phyloP scores from a whole-genome alignment of 768 basidiomycete genomes.

The Xerocomellus chrysenteron region DNA sequence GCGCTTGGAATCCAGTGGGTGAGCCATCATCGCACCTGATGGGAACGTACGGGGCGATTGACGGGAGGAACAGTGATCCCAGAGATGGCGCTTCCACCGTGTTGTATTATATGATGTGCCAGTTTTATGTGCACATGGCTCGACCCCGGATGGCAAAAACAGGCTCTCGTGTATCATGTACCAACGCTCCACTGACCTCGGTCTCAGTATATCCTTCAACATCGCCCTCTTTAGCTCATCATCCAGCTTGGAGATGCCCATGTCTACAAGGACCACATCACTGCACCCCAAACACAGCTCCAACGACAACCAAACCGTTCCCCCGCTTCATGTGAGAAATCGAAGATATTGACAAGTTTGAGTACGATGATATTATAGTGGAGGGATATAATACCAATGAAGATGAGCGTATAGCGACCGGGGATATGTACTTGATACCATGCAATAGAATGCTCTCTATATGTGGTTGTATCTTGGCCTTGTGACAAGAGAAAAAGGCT shows the following conservation, averaged over 20 bases:
- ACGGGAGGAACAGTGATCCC: conserved; percentile 66
- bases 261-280: conserved; percentile 90
- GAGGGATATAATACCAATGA: conserved; percentile 94
- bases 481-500: not conserved
- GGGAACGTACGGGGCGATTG: not conserved
- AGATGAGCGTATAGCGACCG: conserved; percentile 78
- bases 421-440: conserved; percentile 5
- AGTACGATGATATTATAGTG: conserved; percentile 76
- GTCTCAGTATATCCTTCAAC: conserved; percentile 98
- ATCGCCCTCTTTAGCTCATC: conserved; percentile 95
- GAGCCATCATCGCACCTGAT: conserved; percentile 12
- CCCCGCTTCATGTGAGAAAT: conserved; percentile 73
- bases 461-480: not conserved
- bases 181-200: conserved; percentile 95
- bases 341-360: conserved; percentile 76
- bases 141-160: conserved; percentile 50
- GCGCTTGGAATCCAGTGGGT: conserved; percentile 99
- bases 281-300: conserved; percentile 82
- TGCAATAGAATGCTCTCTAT: not conserved
- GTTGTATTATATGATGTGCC: conserved; percentile 99
- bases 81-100: conserved; percentile 95
- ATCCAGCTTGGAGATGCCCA: conserved; percentile 98
- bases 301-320: conserved; percentile 76
- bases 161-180: conserved; percentile 94
- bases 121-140: conserved; percentile 96